phyloP scores from a whole-genome alignment of 176 grass and related monocot genomes.

The Triticum aestivum region DNA sequence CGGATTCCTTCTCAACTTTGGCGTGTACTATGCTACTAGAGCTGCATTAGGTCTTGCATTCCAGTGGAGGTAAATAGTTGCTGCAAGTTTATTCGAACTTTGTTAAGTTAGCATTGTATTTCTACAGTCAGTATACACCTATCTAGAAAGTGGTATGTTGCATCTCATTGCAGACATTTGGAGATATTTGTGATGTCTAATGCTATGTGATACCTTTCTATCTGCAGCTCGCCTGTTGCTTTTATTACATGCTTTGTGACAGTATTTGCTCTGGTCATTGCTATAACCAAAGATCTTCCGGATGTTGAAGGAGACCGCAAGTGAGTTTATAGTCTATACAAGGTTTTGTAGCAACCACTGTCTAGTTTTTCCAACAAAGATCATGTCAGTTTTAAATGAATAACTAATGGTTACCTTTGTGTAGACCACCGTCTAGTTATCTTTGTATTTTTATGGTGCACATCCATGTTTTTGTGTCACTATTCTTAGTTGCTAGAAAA shows the following conservation, averaged over 20 bases:
- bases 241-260: constrained; percentile 98
- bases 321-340: constrained; percentile 52
- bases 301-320: constrained; percentile 99
- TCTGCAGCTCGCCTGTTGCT: constrained; percentile 91
- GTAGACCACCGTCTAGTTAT: too few relatives aligned
- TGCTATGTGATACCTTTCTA: constrained; percentile 41
- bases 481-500: not conserved
- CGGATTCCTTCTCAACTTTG: constrained; percentile 99
- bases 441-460: not conserved
- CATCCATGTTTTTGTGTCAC: not conserved
- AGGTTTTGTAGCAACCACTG: not conserved
- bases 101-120: constrained; percentile 24
- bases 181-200: constrained; percentile 54
- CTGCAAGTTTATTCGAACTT: constrained; percentile 4
- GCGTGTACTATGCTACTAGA: constrained; percentile 99
- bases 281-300: constrained; percentile 99
- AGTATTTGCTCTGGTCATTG: constrained; percentile 97
- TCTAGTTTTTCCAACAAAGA: not conserved
- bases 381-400: constrained; percentile 6
- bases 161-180: constrained; percentile 37
- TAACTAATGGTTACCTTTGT: not conserved
- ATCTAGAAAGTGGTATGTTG: constrained; percentile 35
- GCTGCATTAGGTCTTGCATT: constrained; percentile 90
- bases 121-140: not conserved
- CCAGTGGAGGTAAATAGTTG: constrained; percentile 84